phyloP scores from a whole-genome alignment of 768 basidiomycete genomes.

The Leccinum disarticulatum region DNA sequence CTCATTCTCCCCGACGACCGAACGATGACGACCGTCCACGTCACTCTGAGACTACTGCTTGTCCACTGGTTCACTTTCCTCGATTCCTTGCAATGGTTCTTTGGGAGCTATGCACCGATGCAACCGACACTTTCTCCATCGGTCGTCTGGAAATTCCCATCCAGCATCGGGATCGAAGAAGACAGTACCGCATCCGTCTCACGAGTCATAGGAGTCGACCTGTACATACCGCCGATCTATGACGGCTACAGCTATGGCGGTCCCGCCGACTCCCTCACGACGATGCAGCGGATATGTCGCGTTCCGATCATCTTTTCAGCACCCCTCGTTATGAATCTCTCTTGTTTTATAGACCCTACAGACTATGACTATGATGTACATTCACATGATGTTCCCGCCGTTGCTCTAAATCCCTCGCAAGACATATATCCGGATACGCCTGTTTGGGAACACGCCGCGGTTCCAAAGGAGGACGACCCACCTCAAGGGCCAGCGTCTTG shows the following conservation, averaged over 20 bases:
- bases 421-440: not conserved
- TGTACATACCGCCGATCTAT: not conserved
- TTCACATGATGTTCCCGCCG: not conserved
- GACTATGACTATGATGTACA: not conserved
- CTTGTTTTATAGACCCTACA: conserved; percentile 3
- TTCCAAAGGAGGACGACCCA: not conserved
- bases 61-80: conserved; percentile 17
- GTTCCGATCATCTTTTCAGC: conserved; percentile 5
- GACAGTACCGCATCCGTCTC: not conserved
- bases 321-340: not conserved
- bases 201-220: not conserved
- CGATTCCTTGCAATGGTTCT: conserved; percentile 9
- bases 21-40: conserved; percentile 3
- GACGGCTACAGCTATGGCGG: not conserved
- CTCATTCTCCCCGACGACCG: not conserved
- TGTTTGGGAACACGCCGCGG: not conserved
- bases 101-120: conserved; percentile 10
- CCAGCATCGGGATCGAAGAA: conserved; percentile 1
- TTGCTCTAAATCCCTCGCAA: not conserved
- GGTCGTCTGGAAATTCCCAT: too few relatives aligned
- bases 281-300: conserved; percentile 1
- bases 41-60: conserved; percentile 10
- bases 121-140: conserved; percentile 1
- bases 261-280: not conserved
- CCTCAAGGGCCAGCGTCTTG: not conserved